These are phyloP conservation scores for Trametopsis cervina DNA, from an alignment of 768 basidiomycete genomes.

Conservation along the genomic window DNA sequence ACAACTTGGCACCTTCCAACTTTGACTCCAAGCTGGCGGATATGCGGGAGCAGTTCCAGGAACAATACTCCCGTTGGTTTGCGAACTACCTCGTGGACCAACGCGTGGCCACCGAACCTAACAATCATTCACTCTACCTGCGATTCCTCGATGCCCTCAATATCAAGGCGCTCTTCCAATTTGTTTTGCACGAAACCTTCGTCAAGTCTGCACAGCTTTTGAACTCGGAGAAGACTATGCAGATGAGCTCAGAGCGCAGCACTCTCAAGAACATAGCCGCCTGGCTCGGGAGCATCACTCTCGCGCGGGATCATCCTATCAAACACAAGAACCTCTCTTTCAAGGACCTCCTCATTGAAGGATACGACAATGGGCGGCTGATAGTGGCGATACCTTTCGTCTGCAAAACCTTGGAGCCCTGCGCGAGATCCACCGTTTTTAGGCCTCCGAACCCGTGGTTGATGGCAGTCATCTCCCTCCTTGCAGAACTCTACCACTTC, in stretches of 20 bases:
- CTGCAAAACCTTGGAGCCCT: slow-evolving; percentile 92
- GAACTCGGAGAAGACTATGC: slow-evolving; percentile 87
- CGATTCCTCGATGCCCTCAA: slow-evolving; percentile 86
- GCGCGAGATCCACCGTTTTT: slow-evolving; percentile 87
- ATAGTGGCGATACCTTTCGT: slow-evolving; percentile 96
- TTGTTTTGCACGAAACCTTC: slow-evolving; percentile 92
- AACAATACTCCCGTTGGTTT: slow-evolving; percentile 88
- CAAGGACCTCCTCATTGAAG: slow-evolving; percentile 96
- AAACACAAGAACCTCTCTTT: slow-evolving; percentile 90
- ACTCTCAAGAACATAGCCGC: slow-evolving; percentile 90
- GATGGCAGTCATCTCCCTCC: slow-evolving; percentile 87
- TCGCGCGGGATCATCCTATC: slow-evolving; percentile 90
- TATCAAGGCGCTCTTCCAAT: slow-evolving; percentile 54
- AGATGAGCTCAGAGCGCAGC: slow-evolving; percentile 77
- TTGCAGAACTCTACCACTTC: slow-evolving; percentile 95
- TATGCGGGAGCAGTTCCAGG: slow-evolving; percentile 79
- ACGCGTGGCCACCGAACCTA: slow-evolving; percentile 91
- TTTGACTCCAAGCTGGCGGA: slow-evolving; percentile 84
- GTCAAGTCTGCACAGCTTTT: slow-evolving; percentile 79
- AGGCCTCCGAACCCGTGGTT: slow-evolving; percentile 97
- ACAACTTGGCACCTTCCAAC: slow-evolving; percentile 93
- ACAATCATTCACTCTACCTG: slow-evolving; percentile 93
- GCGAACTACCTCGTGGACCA: slow-evolving; percentile 97
- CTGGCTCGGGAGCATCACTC: slow-evolving; percentile 91
- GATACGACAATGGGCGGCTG: slow-evolving; percentile 85